Percentiles rank a stretch among this genome's conserved stretches.
Evolutionary conservation across 495 filamentous ascomycete species (phyloP).

Genomic region (Xylaria bambusicola): DNA sequence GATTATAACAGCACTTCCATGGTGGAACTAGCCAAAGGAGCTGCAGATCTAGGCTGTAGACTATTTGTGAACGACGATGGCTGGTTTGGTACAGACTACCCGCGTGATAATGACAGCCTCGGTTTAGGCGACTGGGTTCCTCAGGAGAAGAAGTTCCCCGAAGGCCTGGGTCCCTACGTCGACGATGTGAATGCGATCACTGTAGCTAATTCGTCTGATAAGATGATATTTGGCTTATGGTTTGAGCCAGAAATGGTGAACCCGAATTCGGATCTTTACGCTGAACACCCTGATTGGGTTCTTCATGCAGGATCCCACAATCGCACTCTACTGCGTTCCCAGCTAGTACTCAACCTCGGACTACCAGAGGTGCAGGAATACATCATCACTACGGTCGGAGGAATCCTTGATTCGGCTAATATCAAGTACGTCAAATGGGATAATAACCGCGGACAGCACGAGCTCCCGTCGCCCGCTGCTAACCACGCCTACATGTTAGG

Average conservation of each 20-base stretch:
- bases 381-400: constrained; percentile 51
- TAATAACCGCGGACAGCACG: constrained; percentile 58
- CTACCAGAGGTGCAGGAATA: constrained; percentile 56
- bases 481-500: constrained; percentile 57
- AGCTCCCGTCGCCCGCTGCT: constrained; percentile 49
- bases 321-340: constrained; percentile 51
- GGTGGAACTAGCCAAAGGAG: constrained; percentile 48
- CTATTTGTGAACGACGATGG: constrained; percentile 61
- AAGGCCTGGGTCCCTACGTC: constrained; percentile 50
- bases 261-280: constrained; percentile 54
- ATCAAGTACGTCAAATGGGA: constrained; percentile 62
- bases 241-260: constrained; percentile 63
- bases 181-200: constrained; percentile 45
- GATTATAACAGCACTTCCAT: constrained; percentile 51
- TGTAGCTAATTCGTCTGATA: constrained; percentile 40
- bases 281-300: constrained; percentile 57
- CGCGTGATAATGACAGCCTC: constrained; percentile 47
- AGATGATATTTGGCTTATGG: constrained; percentile 58
- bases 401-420: constrained; percentile 48
- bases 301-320: constrained; percentile 54
- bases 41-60: constrained; percentile 52
- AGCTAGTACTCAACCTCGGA: constrained; percentile 56
- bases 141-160: constrained; percentile 53
- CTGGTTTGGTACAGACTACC: constrained; percentile 59
- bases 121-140: constrained; percentile 59